Percentiles rank a stretch among this genome's conserved stretches.
phyloP scores from a whole-genome alignment of 495 filamentous ascomycete genomes.

The Chaetomium tenue region DNA sequence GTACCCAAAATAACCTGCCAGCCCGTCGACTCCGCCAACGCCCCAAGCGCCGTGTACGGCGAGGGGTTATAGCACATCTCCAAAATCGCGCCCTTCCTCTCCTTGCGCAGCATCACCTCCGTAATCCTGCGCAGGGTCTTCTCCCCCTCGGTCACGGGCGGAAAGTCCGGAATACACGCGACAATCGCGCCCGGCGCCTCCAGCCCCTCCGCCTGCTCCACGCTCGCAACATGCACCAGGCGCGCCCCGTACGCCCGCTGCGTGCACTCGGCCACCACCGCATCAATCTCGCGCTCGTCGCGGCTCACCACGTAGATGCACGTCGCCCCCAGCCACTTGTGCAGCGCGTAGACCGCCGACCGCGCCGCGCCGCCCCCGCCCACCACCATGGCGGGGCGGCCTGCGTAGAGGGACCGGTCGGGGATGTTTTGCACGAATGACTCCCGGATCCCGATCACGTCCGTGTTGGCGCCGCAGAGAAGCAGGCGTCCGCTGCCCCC shows the following conservation, averaged over 20 bases:
- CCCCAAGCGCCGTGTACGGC: constrained; percentile 63
- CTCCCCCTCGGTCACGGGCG: constrained; percentile 61
- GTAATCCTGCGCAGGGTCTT: constrained; percentile 53
- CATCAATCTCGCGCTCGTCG: constrained; percentile 59
- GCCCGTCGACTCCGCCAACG: constrained; percentile 53
- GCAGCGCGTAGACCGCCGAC: constrained; percentile 67
- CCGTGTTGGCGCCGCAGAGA: constrained; percentile 71
- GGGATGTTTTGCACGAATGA: constrained; percentile 61
- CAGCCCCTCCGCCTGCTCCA: constrained; percentile 54
- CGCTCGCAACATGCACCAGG: constrained; percentile 56
- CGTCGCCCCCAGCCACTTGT: constrained; percentile 61
- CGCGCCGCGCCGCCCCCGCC: constrained; percentile 70
- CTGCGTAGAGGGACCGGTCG: constrained; percentile 44
- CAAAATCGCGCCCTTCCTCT: constrained; percentile 61
- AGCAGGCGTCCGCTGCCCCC: constrained; percentile 34
- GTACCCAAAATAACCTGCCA: constrained; percentile 70
- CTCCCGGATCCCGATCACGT: constrained; percentile 70
- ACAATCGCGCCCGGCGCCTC: constrained; percentile 62
- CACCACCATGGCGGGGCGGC: constrained; percentile 57
- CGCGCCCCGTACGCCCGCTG: constrained; percentile 50
- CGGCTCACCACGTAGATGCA: constrained; percentile 71
- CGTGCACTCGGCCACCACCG: constrained; percentile 58
- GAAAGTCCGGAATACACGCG: constrained; percentile 67
- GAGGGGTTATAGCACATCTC: constrained; percentile 80
- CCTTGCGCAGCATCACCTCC: constrained; percentile 53